Conservation (phyloP, 257 asterid species). For the Petrea volubilis region DNA sequence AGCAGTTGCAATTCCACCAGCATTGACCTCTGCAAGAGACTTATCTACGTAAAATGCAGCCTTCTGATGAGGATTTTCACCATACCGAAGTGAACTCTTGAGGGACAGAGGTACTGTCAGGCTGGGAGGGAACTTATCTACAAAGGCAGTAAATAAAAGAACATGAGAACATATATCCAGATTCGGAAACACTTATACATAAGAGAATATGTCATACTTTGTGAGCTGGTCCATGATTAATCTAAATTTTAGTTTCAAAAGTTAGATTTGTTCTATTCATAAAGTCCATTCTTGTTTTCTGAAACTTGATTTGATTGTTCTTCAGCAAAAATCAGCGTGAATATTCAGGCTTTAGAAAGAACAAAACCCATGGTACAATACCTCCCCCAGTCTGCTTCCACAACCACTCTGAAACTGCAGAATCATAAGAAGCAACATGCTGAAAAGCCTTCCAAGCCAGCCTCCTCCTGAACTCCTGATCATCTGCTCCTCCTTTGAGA, state of each 20-base stretch:
- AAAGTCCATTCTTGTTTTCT: neutral
- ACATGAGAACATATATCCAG: neutral
- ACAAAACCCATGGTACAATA: constrained; percentile 25
- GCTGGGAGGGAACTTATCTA: constrained; percentile 82
- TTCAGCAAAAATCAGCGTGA: neutral
- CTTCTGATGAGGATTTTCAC: constrained; percentile 98
- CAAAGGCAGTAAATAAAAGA: constrained; percentile 25
- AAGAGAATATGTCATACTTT: neutral
- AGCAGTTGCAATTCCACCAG: constrained; percentile 95
- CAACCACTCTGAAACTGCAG: constrained; percentile 98
- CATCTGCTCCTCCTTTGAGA: constrained; percentile 61
- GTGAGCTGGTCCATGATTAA: neutral
- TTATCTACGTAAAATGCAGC: constrained; percentile 93
- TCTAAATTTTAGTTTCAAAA: constrained; percentile 7
- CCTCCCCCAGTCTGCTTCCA: constrained; percentile 94
- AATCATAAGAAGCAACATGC: constrained; percentile 95
- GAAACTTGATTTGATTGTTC: neutral
- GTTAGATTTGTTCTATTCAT: neutral
- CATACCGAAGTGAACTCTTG: constrained; percentile 86
- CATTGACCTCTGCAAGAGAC: constrained; percentile 90
- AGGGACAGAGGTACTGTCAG: constrained; percentile 75
- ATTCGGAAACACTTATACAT: neutral
- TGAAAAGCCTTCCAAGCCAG: constrained; percentile 97
- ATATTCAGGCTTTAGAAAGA: constrained; percentile 5
- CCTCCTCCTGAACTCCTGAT: constrained; percentile 64